Evolutionary conservation across 257 asterid species (phyloP).

Genomic region (Salvia rosmarinus): DNA sequence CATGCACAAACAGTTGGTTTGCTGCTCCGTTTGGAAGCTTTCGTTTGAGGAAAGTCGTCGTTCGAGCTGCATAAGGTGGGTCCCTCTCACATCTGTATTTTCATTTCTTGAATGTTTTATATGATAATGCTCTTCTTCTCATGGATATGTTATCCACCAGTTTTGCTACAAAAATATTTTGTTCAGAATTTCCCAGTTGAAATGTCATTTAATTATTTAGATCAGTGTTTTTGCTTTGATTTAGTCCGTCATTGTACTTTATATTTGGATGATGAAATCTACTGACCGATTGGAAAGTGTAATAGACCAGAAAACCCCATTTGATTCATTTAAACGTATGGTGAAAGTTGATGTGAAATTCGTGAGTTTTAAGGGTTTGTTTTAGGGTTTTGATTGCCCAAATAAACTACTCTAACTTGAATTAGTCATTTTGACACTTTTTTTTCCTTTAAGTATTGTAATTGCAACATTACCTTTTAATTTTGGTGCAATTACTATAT

Average conservation of each 20-base stretch:
- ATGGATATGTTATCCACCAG: conserved; percentile 26
- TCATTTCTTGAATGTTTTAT: no score
- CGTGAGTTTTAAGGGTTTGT: background rate
- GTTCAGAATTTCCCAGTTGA: conserved; percentile 14
- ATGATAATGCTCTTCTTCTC: background rate
- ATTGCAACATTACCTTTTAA: no score
- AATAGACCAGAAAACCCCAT: conserved; percentile 10
- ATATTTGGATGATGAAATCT: background rate
- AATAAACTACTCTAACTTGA: no score
- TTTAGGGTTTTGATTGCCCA: no score
- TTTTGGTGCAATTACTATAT: no score
- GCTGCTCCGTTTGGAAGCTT: conserved; percentile 13
- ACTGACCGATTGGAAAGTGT: conserved; percentile 31
- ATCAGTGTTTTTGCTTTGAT: conserved; percentile 18
- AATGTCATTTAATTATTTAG: conserved; percentile 17
- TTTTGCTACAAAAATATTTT: conserved; percentile 34
- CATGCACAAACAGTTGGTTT: background rate
- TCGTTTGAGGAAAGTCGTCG: background rate
- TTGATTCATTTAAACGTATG: conserved; percentile 31
- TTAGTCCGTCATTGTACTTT: conserved; percentile 26
- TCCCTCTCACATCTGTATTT: background rate
- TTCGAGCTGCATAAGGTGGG: background rate
- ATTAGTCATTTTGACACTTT: no score
- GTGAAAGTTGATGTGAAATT: background rate
- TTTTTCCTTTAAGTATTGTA: no score